Evolutionary conservation across 75 land plant genomes (phyloP).

Genomic region (Picea glauca): DNA sequence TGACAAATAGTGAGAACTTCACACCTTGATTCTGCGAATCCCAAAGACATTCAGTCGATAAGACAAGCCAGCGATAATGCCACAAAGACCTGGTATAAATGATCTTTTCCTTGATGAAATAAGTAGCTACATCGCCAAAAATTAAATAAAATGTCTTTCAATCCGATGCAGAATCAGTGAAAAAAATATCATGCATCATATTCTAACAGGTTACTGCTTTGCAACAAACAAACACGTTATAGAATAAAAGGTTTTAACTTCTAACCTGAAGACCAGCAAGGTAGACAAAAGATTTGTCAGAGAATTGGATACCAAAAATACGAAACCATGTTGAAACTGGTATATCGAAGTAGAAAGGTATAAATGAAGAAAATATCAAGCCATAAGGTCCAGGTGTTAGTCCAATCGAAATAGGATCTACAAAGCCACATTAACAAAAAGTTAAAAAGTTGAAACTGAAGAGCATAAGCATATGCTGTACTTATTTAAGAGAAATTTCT

Average conservation of each 20-base stretch:
- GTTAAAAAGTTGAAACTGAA: constrained; percentile 4
- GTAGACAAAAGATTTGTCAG: constrained; percentile 89
- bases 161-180: not conserved
- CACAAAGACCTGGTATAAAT: constrained; percentile 86
- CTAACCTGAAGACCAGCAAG: constrained; percentile 95
- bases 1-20: not conserved
- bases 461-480: constrained; percentile 4
- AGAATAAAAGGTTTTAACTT: not conserved
- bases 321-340: constrained; percentile 81
- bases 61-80: constrained; percentile 72
- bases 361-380: constrained; percentile 88
- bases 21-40: constrained; percentile 81
- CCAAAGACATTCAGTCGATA: constrained; percentile 80
- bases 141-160: not conserved
- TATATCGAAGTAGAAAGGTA: constrained; percentile 90
- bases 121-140: constrained; percentile 63
- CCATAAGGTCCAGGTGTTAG: constrained; percentile 90
- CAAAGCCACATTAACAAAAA: constrained; percentile 12
- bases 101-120: constrained; percentile 87
- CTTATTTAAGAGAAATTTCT: not conserved
- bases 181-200: not conserved
- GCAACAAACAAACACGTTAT: not conserved
- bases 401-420: constrained; percentile 55
- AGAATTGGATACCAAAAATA: constrained; percentile 64
- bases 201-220: not conserved